A percentile compares a stretch with the other conserved stretches of the same genome.
These are phyloP conservation scores for Haplographium delicatum DNA, from an alignment of 495 filamentous ascomycete genomes.

Conservation along the genomic window DNA sequence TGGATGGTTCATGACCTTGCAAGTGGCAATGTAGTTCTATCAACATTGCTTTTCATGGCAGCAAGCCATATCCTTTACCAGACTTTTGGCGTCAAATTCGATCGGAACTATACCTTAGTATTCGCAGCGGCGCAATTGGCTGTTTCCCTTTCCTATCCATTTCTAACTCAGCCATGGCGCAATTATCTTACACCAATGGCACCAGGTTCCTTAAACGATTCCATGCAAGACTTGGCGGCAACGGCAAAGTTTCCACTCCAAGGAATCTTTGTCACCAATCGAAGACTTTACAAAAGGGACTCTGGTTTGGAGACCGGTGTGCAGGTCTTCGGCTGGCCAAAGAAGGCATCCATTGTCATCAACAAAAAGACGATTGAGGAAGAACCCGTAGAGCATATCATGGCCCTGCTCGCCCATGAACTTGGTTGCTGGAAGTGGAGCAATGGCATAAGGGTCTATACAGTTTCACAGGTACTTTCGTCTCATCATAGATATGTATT, in stretches of 20 bases:
- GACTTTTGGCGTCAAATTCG: background rate
- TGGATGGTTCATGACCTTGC: background rate
- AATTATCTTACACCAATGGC: background rate
- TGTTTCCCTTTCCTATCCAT: background rate
- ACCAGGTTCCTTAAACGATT: background rate
- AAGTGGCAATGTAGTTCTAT: background rate
- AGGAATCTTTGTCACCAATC: background rate
- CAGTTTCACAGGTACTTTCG: background rate
- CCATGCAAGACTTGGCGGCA: background rate
- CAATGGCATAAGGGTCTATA: background rate
- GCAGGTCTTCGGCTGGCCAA: background rate
- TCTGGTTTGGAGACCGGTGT: background rate
- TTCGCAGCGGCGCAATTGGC: background rate
- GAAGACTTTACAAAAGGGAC: background rate
- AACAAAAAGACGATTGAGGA: background rate
- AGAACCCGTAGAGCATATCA: background rate
- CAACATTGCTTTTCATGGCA: background rate
- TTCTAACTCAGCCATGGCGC: background rate
- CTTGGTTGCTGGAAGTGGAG: background rate
- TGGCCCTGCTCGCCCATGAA: background rate
- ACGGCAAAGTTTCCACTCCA: constrained; percentile 1
- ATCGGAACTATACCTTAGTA: background rate
- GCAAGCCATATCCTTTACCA: background rate
- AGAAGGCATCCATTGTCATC: background rate
- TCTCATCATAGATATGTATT: background rate